Percentiles rank a stretch among this genome's conserved stretches.
These are phyloP conservation scores for Macrocystidia cucumis DNA, from an alignment of 1,284 basidiomycete species.

Conservation along the genomic window DNA sequence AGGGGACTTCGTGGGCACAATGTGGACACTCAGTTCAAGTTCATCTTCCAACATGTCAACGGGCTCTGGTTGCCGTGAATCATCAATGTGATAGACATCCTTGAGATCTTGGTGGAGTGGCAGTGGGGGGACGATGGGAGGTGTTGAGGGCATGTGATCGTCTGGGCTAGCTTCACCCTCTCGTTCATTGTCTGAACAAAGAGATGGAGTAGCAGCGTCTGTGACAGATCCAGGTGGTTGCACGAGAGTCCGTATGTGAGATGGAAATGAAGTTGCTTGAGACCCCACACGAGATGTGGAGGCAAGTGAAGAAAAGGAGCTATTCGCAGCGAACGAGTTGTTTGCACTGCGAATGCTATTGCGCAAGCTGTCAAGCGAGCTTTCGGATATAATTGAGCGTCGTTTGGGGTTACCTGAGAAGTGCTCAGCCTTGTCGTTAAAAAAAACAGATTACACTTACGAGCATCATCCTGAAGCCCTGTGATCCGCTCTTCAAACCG, in stretches of 20 bases:
- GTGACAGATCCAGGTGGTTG: slow-evolving; percentile 11
- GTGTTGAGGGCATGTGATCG: slow-evolving; percentile 37
- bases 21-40: neutral
- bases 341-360: no score
- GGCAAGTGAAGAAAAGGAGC: slow-evolving; percentile 7
- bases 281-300: no score
- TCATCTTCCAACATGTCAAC: slow-evolving; percentile 22
- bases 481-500: slow-evolving; percentile 14
- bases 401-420: no score
- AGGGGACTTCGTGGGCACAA: slow-evolving; percentile 4
- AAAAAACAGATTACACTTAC: slow-evolving; percentile 15
- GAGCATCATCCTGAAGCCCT: slow-evolving; percentile 17
- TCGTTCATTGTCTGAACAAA: slow-evolving; percentile 66
- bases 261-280: slow-evolving; percentile 9
- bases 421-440: no score
- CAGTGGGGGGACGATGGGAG: slow-evolving; percentile 19
- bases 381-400: slow-evolving; percentile 20
- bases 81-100: slow-evolving; percentile 3
- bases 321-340: no score
- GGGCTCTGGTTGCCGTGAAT: slow-evolving; percentile 9
- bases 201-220: slow-evolving; percentile 48
- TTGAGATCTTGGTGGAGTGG: slow-evolving; percentile 5
- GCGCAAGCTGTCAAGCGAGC: no score
- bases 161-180: slow-evolving; percentile 36
- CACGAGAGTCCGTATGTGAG: slow-evolving; percentile 9